Evolutionary conservation across 495 filamentous ascomycete species (phyloP).

Genomic region (Amniculicola lignicola): DNA sequence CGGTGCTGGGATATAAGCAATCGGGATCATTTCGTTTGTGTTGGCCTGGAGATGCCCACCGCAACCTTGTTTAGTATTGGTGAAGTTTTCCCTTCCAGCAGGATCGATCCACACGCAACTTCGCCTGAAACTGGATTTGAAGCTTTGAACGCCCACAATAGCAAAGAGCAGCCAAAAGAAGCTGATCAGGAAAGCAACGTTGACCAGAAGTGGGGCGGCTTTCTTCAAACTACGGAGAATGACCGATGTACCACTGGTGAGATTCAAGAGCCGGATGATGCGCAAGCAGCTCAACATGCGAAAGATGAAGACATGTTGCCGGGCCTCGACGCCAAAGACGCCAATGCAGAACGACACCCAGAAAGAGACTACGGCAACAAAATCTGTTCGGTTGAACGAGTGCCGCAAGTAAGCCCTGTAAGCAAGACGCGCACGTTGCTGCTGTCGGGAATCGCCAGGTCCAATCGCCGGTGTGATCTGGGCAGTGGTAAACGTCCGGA

Average conservation of each 20-base stretch:
- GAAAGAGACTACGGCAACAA: slow-evolving; percentile 91
- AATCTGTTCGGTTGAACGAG: slow-evolving; percentile 92
- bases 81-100: slow-evolving; percentile 33
- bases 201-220: slow-evolving; percentile 86
- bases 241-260: slow-evolving; percentile 89
- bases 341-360: slow-evolving; percentile 83
- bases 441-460: slow-evolving; percentile 67
- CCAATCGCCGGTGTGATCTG: slow-evolving; percentile 52
- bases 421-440: slow-evolving; percentile 78
- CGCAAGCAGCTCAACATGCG: slow-evolving; percentile 93
- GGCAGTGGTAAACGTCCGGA: slow-evolving; percentile 79
- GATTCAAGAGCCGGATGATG: slow-evolving; percentile 78
- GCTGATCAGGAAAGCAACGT: slow-evolving; percentile 91
- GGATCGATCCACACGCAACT: slow-evolving; percentile 82
- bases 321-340: slow-evolving; percentile 61
- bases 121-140: slow-evolving; percentile 88
- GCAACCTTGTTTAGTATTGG: slow-evolving; percentile 65
- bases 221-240: slow-evolving; percentile 95
- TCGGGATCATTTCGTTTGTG: slow-evolving; percentile 50
- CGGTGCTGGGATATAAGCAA: slow-evolving; percentile 60
- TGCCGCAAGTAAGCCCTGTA: slow-evolving; percentile 91
- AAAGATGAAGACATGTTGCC: slow-evolving; percentile 79
- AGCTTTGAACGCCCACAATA: slow-evolving; percentile 93
- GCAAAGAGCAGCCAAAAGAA: slow-evolving; percentile 99
- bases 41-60: slow-evolving; percentile 69